A percentile compares a stretch with the other conserved stretches of the same genome.
These are phyloP conservation scores for Rhypophila decipiens DNA, from an alignment of 495 filamentous ascomycete species.

Conservation along the genomic window DNA sequence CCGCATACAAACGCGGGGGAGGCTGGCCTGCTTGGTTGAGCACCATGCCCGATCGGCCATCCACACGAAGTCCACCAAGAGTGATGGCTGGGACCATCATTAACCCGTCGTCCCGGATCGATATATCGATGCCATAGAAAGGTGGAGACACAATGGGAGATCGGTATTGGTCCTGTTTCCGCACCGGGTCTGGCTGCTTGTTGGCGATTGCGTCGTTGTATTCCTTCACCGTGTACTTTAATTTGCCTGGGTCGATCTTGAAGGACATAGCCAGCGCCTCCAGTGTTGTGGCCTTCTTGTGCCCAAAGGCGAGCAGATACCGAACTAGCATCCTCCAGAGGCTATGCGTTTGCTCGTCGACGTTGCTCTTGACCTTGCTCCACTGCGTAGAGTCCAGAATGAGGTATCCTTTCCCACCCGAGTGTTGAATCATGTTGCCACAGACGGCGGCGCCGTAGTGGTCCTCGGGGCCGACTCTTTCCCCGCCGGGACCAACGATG, in stretches of 20 bases:
- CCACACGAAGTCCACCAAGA: slow-evolving; percentile 2
- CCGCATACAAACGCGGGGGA: slow-evolving; percentile 4
- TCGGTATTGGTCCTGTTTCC: slow-evolving; percentile 4
- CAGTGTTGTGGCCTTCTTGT: slow-evolving; percentile 5
- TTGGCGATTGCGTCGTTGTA: slow-evolving; percentile 8
- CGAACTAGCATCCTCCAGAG: slow-evolving; percentile 3
- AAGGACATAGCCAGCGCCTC: slow-evolving; percentile 1
- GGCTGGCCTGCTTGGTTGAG: slow-evolving; percentile 2
- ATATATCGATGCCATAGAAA: slow-evolving; percentile 9
- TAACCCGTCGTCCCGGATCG: not conserved
- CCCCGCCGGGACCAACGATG: slow-evolving; percentile 1
- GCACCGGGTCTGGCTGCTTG: slow-evolving; percentile 4
- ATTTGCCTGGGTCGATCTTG: slow-evolving; percentile 1
- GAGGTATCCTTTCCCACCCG: slow-evolving; percentile 6
- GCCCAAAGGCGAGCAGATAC: slow-evolving; percentile 1
- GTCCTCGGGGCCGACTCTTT: slow-evolving; percentile 2
- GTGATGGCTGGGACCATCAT: slow-evolving; percentile 4
- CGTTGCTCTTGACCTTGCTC: slow-evolving; percentile 1
- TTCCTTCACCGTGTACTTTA: slow-evolving; percentile 4
- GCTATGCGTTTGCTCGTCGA: slow-evolving; percentile 4
- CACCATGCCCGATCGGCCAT: slow-evolving; percentile 4
- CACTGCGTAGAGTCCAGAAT: slow-evolving; percentile 3
- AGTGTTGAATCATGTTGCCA: not conserved
- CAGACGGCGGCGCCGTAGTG: slow-evolving; percentile 1
- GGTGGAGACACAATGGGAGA: slow-evolving; percentile 5